phyloP scores from a whole-genome alignment of 176 grass and related monocot genomes.

The Paspalum notatum region DNA sequence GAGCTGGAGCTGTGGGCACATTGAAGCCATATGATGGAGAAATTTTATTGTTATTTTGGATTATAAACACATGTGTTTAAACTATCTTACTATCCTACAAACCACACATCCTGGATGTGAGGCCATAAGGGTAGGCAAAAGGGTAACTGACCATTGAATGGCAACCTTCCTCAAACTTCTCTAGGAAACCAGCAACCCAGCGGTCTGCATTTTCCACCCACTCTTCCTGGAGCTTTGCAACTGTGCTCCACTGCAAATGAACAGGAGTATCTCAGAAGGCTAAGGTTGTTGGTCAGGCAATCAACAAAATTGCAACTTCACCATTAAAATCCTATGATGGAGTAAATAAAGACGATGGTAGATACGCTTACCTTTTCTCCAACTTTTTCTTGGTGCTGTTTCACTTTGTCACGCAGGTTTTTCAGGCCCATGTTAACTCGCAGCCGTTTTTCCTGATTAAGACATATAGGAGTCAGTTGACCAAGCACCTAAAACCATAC shows the following conservation, averaged over 20 bases:
- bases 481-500: conserved; percentile 18
- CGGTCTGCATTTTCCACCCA: conserved; percentile 98
- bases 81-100: too few relatives aligned
- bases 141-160: conserved; percentile 76
- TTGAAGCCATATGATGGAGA: too few relatives aligned
- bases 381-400: conserved; percentile 92
- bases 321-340: not conserved
- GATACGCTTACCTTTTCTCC: conserved; percentile 77
- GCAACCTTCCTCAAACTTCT: conserved; percentile 95
- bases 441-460: conserved; percentile 83
- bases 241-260: conserved; percentile 61
- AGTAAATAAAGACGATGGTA: not conserved
- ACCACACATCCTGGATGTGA: too few relatives aligned
- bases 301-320: not conserved
- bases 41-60: too few relatives aligned
- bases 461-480: conserved; percentile 24
- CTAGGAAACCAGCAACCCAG: conserved; percentile 97
- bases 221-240: conserved; percentile 89
- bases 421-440: conserved; percentile 97
- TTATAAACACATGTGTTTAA: too few relatives aligned
- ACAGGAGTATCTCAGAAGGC: conserved; percentile 20
- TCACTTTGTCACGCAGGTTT: conserved; percentile 85
- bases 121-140: not conserved
- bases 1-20: too few relatives aligned
- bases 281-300: not conserved